Evolutionary conservation across 495 filamentous ascomycete species (phyloP), one percentile per base, ranked within the genome.

Genomic region (Chaetomium cochliodes): DNA sequence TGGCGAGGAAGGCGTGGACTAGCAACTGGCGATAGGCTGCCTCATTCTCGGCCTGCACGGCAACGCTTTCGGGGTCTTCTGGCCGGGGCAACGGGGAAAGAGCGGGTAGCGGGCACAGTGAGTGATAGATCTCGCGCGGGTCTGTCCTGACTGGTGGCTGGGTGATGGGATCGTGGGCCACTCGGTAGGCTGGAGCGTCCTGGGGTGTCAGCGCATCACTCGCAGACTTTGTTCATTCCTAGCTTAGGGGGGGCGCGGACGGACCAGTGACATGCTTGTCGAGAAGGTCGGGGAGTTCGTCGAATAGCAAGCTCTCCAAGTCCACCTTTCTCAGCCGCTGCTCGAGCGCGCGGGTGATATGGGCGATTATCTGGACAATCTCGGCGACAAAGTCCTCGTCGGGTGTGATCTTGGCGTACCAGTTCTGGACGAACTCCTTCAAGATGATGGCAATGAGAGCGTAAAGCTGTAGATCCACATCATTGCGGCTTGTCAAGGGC

Each of bases 321-420:
- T 98, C 92, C 23, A 93, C 84, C 68, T 87, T 87, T 60, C 91
- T 82, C 58, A 97, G 69, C 67, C 94, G 84, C 76, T 94, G 86
- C 77, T 97, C 94, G 47, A 98, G 76, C 15, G 87, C 90, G 52
- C 90, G 82, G 20, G 92, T 96, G 72, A 90, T 92, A 75, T 96
- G 92, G 54, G 92, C 94, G 64, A 97, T 89, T 59, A 96, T 87
- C 71, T 88, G 87, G 39, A 98, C 81, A 50, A 96, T 84, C 76
- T 97, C 96, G 69, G 89, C 86, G 58, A 93, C 87, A 67, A 98
- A 90, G 1, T 84, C 81, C 63, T 92, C 88, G 74, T 98, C 96
- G 5, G 92, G 84, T 2, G 93, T 98, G 72, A 98, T 92, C 70
- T 89, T 91, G 53, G 81, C 82, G 77, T 98, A 98, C 94, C 94